These are phyloP conservation scores for Coniochaeta sp. DNA, from an alignment of 2,329 filamentous ascomycete species.

Conservation along the genomic window DNA sequence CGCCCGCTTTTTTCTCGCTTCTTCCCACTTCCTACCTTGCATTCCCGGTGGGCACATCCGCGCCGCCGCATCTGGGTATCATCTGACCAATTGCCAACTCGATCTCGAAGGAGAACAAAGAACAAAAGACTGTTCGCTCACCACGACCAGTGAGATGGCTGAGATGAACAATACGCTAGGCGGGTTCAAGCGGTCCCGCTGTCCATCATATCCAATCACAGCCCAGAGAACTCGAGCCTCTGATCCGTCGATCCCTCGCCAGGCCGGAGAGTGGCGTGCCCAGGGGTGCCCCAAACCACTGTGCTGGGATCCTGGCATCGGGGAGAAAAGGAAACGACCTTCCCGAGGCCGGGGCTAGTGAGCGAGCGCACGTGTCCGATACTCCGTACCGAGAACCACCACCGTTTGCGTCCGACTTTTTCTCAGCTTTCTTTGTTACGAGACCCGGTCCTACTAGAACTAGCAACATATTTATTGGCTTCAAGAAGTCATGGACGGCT, in stretches of 20 bases:
- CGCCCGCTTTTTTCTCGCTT: constrained; percentile 5
- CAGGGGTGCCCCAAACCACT: too few species aligned
- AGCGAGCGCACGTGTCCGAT: background rate
- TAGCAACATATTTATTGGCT: constrained; percentile 4
- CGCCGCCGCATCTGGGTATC: background rate
- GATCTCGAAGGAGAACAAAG: background rate
- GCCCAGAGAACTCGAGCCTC: background rate
- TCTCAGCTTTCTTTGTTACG: background rate
- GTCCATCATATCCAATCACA: background rate
- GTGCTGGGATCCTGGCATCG: background rate
- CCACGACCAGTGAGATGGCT: background rate
- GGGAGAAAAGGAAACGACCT: background rate
- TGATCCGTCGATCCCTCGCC: background rate
- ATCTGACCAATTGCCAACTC: background rate
- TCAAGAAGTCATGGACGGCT: too few species aligned
- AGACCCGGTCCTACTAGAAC: too few species aligned
- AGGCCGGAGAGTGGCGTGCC: background rate
- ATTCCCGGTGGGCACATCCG: constrained; percentile 5
- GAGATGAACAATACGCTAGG: background rate
- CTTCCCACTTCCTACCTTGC: constrained; percentile 4
- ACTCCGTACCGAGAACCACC: background rate
- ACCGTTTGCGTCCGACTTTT: background rate
- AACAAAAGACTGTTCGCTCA: too few species aligned
- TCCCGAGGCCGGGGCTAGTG: background rate
- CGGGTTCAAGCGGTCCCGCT: constrained; percentile 1